Evolutionary conservation across 2,329 filamentous ascomycete genomes (phyloP).

Genomic region (Pseudonectria buxi): DNA sequence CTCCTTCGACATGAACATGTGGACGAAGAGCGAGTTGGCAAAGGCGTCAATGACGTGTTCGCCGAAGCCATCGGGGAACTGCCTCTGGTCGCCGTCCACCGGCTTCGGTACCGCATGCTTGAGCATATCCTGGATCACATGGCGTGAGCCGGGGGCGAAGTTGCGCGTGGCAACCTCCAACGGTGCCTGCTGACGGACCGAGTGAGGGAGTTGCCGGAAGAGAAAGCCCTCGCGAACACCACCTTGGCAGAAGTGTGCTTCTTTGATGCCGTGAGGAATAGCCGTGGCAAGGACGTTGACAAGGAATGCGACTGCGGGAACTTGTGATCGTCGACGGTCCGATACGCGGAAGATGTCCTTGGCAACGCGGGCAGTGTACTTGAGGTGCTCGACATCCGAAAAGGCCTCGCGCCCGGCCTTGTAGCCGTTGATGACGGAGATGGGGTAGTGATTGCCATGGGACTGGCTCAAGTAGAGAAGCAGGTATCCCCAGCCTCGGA

Average conservation of each 20-base stretch:
- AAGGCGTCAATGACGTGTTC: constrained; percentile 46
- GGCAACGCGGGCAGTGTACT: constrained; percentile 28
- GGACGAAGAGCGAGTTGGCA: constrained; percentile 51
- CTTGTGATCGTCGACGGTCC: constrained; percentile 55
- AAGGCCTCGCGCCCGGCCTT: constrained; percentile 43
- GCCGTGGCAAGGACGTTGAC: constrained; percentile 56
- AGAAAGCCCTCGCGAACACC: constrained; percentile 63
- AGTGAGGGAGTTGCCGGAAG: constrained; percentile 44
- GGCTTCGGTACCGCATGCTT: constrained; percentile 37
- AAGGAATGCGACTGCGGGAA: constrained; percentile 61
- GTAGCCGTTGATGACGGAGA: constrained; percentile 68
- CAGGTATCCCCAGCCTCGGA: constrained; percentile 65
- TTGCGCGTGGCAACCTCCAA: constrained; percentile 52
- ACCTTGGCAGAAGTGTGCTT: constrained; percentile 63
- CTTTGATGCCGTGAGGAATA: constrained; percentile 50
- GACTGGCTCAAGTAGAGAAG: constrained; percentile 53
- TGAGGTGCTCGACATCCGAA: constrained; percentile 37
- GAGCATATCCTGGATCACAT: constrained; percentile 42
- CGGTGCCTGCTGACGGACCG: constrained; percentile 46
- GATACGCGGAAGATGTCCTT: constrained; percentile 54
- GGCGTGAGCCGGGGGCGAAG: constrained; percentile 42
- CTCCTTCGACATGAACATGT: constrained; percentile 45
- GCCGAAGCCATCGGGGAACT: constrained; percentile 35
- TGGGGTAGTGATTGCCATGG: constrained; percentile 55
- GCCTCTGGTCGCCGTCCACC: constrained; percentile 14